Base-by-base conservation (phyloP, 495 filamentous ascomycete species). In the Penicillium paxilli region DNA sequence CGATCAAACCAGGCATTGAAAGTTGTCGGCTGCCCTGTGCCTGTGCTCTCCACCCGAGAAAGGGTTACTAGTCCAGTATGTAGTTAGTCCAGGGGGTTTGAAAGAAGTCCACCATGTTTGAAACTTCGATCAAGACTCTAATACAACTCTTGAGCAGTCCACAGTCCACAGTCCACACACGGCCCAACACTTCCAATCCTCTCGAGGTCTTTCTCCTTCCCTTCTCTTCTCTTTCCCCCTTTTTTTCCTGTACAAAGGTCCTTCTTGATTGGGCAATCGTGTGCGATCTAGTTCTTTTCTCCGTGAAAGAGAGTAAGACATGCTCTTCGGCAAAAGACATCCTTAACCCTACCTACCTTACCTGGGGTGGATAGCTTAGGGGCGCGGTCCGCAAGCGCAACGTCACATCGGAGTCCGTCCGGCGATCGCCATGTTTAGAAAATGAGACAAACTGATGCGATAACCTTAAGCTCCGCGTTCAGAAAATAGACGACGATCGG, bases 1-100 rank as follows among this genome's bases (percentile, higher is more conserved):
- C 68, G 72, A 75, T 75, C 70, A 75, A 74, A 68, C 64, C 32
- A 24, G n/a, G 52, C 48, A 47, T 32, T 32, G 26, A 35, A 30
- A 41, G 42, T 54, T 26, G n/a, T 32, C 26, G 11, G 35, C 32
- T 61, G 60, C 49, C 28, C 52, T 54, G 49, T 64, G 57, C 28
- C 52, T 54, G 49, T 64, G 57, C 60, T 25, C 46, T 51, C 23
- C 48, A 47, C 45, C 45, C 45, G 26, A 32, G 30, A n/a, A n/a
- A n/a, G n/a, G n/a, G n/a, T n/a, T 32, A 32, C 30, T 32, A 32
- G 30, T 32, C 30, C 2, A 19, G 20, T 46, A 22, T 37, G 30
- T 10, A 24, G 33, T 19, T 46, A 37, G 55, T 52, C 44, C 44
- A 57, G 54, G 54, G 49, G 54, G 40, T 42, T 21, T 21, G 12